A percentile compares a stretch with the other conserved stretches of the same genome.
phyloP scores from a whole-genome alignment of 176 grass and related monocot species.

The Oryza punctata region DNA sequence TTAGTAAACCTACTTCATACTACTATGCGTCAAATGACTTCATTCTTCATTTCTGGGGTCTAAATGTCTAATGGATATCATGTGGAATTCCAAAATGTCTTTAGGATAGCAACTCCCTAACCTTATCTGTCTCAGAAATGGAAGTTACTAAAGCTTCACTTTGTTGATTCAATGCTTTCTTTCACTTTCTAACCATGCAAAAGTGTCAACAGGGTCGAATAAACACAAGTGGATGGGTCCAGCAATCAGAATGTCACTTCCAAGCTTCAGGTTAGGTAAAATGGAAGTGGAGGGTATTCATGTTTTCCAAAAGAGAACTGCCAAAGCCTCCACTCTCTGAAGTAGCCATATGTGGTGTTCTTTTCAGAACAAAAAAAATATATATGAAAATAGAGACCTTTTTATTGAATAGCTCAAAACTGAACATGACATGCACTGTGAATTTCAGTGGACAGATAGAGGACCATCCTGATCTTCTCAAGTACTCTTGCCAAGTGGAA shows the following conservation, averaged over 20 bases:
- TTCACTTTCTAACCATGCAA: slow-evolving; percentile 42
- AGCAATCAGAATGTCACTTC: slow-evolving; percentile 90
- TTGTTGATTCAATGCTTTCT: slow-evolving; percentile 32
- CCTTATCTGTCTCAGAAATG: slow-evolving; percentile 9
- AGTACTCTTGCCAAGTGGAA: slow-evolving; percentile 87
- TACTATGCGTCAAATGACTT: neutral
- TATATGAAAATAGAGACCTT: neutral
- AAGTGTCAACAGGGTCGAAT: slow-evolving; percentile 44
- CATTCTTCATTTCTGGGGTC: neutral
- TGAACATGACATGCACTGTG: slow-evolving; percentile 27
- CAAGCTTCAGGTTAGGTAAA: slow-evolving; percentile 87
- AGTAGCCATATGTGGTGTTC: neutral
- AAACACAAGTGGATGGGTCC: slow-evolving; percentile 66
- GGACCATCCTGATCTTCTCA: slow-evolving; percentile 77
- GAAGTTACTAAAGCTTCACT: slow-evolving; percentile 14
- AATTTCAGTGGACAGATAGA: slow-evolving; percentile 86
- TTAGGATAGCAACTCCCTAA: slow-evolving; percentile 31
- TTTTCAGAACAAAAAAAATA: slow-evolving; percentile 7
- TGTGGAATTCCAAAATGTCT: neutral
- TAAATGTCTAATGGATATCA: neutral
- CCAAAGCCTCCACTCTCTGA: neutral
- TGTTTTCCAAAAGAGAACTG: slow-evolving; percentile 33
- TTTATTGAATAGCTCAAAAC: neutral
- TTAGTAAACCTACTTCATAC: neutral
- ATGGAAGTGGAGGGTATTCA: neutral